Percentiles rank a stretch among this genome's conserved stretches.
phyloP scores from a whole-genome alignment of 2,329 filamentous ascomycete genomes.

The Leptographium galeiforme region DNA sequence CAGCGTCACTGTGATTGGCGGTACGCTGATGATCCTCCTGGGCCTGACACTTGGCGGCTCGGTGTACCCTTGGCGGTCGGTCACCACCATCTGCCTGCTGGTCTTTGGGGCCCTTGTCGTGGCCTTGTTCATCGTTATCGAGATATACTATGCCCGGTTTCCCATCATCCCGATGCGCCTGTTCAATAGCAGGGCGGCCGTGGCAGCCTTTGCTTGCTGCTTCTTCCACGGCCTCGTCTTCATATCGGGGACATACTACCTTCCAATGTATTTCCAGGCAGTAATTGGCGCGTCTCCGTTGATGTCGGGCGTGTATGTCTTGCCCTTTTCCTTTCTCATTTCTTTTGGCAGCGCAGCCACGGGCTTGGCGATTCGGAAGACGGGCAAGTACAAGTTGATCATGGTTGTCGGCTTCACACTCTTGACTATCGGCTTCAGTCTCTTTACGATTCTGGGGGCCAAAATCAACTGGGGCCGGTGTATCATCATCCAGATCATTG shows the following conservation, averaged over 20 bases:
- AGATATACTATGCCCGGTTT: conserved; percentile 60
- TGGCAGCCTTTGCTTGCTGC: conserved; percentile 50
- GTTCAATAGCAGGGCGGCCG: conserved; percentile 52
- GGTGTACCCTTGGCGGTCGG: conserved; percentile 58
- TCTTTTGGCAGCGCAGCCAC: conserved; percentile 27
- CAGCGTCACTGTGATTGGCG: conserved; percentile 51
- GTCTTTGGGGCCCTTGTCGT: conserved; percentile 56
- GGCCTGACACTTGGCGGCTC: conserved; percentile 77
- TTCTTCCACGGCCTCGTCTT: conserved; percentile 68
- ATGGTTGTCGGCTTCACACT: conserved; percentile 40
- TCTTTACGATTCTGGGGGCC: conserved; percentile 41
- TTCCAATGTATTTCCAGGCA: conserved; percentile 76
- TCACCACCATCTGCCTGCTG: conserved; percentile 63
- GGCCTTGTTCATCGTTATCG: conserved; percentile 55
- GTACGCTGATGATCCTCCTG: conserved; percentile 73
- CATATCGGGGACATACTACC: conserved; percentile 65
- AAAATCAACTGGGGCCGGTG: conserved; percentile 32
- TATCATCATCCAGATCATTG: conserved; percentile 42
- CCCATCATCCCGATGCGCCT: conserved; percentile 66
- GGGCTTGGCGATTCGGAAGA: conserved; percentile 33
- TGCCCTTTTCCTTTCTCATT: conserved; percentile 52
- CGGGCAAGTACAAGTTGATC: conserved; percentile 42
- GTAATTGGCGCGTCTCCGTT: conserved; percentile 56
- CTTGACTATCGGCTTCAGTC: conserved; percentile 45
- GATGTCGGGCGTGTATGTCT: conserved; percentile 58